phyloP scores from a whole-genome alignment of 139 green algal genomes.

The Nannochloris sp. region DNA sequence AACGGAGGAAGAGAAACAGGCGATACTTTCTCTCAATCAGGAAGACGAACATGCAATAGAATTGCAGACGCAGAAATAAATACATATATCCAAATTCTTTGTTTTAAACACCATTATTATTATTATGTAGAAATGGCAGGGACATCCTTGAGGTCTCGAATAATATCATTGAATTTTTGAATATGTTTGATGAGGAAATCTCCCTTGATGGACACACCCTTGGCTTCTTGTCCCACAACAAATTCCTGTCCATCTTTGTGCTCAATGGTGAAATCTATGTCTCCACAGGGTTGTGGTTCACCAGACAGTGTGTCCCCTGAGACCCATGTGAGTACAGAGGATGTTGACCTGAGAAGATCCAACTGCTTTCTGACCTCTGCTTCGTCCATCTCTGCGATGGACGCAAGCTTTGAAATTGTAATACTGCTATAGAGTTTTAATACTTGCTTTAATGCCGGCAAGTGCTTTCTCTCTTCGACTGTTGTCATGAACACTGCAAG shows the following conservation, averaged over 20 bases:
- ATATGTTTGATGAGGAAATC: conserved; percentile 72
- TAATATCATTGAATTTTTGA: conserved; percentile 52
- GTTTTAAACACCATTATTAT: too few species aligned
- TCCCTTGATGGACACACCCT: conserved; percentile 21
- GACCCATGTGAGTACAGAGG: conserved; percentile 35
- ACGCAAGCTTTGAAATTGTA: conserved; percentile 75
- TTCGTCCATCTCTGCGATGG: conserved; percentile 74
- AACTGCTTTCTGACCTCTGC: conserved; percentile 54
- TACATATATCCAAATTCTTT: too few species aligned
- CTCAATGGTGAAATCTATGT: conserved; percentile 27
- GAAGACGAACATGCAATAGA: too few species aligned
- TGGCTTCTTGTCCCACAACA: conserved; percentile 45
- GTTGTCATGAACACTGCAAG: conserved; percentile 74
- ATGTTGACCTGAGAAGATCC: conserved; percentile 38
- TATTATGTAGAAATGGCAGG: neutral
- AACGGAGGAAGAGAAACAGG: neutral
- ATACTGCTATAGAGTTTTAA: conserved; percentile 90
- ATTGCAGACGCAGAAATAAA: too few species aligned
- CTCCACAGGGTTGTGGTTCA: conserved; percentile 9
- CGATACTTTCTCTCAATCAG: too few species aligned
- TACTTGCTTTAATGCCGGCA: conserved; percentile 68
- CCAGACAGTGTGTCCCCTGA: conserved; percentile 32
- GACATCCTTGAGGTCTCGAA: conserved; percentile 46
- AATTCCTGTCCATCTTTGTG: conserved; percentile 46
- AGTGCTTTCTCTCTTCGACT: conserved; percentile 58